phyloP scores from a whole-genome alignment of 805 yeast species.

The Blastobotrys attinorum region DNA sequence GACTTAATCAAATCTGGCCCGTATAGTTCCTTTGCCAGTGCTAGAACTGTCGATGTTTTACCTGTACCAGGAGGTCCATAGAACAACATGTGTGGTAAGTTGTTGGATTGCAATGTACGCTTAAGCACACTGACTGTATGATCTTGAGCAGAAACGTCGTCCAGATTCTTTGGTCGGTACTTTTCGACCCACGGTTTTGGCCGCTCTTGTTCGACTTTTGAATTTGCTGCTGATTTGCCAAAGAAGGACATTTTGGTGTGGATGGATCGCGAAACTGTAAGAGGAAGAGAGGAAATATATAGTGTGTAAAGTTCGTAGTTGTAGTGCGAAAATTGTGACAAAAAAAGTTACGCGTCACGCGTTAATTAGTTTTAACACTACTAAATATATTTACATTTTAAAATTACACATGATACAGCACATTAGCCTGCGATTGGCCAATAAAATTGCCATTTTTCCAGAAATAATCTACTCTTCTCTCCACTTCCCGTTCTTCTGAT shows the following conservation, averaged over 20 bases:
- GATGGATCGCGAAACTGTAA: too few species aligned
- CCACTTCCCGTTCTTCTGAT: conserved; percentile 78
- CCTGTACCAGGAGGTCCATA: conserved; percentile 98
- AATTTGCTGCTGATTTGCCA: not conserved
- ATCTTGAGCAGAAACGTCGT: conserved; percentile 87
- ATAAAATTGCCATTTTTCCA: too few species aligned
- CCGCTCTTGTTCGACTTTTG: not conserved
- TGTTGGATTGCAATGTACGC: conserved; percentile 69
- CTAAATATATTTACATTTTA: not conserved
- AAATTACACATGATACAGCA: too few species aligned
- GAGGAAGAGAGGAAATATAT: too few species aligned
- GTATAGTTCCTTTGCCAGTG: conserved; percentile 77
- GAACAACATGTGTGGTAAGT: conserved; percentile 68
- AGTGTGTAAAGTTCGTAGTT: too few species aligned
- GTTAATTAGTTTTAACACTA: not conserved
- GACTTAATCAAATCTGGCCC: conserved; percentile 81
- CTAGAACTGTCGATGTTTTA: conserved; percentile 81
- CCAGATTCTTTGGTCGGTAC: conserved; percentile 80
- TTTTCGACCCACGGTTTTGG: conserved; percentile 91
- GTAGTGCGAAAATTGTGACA: too few species aligned
- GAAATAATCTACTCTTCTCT: conserved; percentile 37
- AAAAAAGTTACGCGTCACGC: not conserved
- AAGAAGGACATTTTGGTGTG: not conserved
- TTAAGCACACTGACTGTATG: conserved; percentile 79
- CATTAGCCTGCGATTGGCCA: not conserved